These are phyloP conservation scores for Ajuga reptans DNA, from an alignment of 305 asterid genomes.

Conservation along the genomic window DNA sequence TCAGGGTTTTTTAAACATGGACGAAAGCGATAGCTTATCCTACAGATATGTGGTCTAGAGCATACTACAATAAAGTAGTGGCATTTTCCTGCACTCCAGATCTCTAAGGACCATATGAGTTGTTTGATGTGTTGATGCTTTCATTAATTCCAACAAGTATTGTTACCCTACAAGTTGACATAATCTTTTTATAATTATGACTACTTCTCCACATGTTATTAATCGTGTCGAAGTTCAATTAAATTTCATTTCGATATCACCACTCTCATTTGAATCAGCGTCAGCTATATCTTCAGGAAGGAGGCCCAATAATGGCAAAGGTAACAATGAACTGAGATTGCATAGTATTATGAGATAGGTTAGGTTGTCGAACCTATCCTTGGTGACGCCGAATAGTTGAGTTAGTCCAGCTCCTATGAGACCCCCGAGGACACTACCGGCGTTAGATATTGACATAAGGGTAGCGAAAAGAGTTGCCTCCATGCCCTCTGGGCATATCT, in stretches of 20 bases:
- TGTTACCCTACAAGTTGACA: not conserved
- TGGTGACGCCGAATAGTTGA: conserved; percentile 70
- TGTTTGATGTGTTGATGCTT: not conserved
- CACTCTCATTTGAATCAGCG: conserved; percentile 29
- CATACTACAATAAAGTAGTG: not conserved
- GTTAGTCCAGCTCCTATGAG: conserved; percentile 86
- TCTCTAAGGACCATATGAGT: not conserved
- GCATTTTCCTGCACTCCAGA: not conserved
- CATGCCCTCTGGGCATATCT: conserved; percentile 84
- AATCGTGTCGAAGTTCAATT: conserved; percentile 33
- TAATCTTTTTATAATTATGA: conserved; percentile 29
- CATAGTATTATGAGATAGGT: conserved; percentile 64
- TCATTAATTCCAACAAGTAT: not conserved
- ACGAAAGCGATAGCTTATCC: not conserved
- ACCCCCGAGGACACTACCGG: conserved; percentile 86
- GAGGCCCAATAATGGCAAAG: conserved; percentile 78
- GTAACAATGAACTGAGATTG: conserved; percentile 82
- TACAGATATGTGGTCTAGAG: not conserved
- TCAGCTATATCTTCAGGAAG: conserved; percentile 59
- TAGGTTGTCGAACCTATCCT: conserved; percentile 66
- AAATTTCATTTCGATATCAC: conserved; percentile 68
- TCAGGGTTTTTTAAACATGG: no score
- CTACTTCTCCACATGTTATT: conserved; percentile 19
- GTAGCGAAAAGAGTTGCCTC: conserved; percentile 96
- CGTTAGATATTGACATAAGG: conserved; percentile 85